phyloP scores from a whole-genome alignment of 768 basidiomycete genomes.

The Ramaria rubella region DNA sequence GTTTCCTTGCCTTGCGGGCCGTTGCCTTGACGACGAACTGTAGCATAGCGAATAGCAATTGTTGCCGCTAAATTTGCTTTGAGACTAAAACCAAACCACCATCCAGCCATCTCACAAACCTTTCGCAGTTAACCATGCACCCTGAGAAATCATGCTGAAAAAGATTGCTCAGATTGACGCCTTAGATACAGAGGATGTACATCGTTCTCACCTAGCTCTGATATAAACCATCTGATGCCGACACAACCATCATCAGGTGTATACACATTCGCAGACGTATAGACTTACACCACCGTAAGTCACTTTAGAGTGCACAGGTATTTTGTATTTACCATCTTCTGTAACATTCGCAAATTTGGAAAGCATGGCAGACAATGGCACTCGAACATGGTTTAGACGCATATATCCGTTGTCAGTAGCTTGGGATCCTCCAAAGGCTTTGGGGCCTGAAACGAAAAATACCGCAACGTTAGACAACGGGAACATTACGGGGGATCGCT shows the following conservation, averaged over 20 bases:
- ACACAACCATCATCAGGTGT: neutral
- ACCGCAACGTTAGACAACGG: neutral
- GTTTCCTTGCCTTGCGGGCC: conserved; percentile 49
- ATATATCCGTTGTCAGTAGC: conserved; percentile 64
- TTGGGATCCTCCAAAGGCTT: conserved; percentile 42
- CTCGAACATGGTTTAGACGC: conserved; percentile 55
- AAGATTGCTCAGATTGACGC: neutral
- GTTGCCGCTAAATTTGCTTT: conserved; percentile 38
- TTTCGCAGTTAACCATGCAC: conserved; percentile 60
- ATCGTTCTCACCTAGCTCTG: conserved; percentile 48
- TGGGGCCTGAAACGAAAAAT: conserved; percentile 40
- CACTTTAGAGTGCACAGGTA: conserved; percentile 66
- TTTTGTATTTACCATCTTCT: conserved; percentile 53
- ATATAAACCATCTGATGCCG: conserved; percentile 62
- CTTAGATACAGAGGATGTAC: neutral
- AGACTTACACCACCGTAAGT: conserved; percentile 65
- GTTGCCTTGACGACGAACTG: conserved; percentile 64
- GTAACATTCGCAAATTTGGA: conserved; percentile 68
- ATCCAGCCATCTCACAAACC: conserved; percentile 31
- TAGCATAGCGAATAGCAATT: conserved; percentile 64
- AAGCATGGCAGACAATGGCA: conserved; percentile 67
- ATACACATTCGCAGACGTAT: neutral
- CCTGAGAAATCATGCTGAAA: conserved; percentile 54
- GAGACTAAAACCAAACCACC: neutral
- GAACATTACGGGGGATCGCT: neutral